Evolutionary conservation across 768 basidiomycete species (phyloP).

Genomic region (Leccinum disarticulatum): DNA sequence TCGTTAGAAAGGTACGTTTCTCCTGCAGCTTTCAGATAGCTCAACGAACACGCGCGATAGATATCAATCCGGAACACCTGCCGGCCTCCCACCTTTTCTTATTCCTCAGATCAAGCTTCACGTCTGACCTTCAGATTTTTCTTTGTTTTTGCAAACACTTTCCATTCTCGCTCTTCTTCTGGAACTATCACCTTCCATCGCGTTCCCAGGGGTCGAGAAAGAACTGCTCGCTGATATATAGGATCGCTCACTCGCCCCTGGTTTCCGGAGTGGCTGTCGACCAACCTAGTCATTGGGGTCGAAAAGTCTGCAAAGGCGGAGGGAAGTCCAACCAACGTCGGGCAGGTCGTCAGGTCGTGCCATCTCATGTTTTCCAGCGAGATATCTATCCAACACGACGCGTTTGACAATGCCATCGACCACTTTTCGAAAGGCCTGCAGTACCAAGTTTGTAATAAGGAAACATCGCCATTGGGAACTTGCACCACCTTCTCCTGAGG

Average conservation of each 20-base stretch:
- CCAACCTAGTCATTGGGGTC: slow-evolving; percentile 63
- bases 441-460: no score
- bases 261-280: slow-evolving; percentile 79
- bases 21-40: not conserved
- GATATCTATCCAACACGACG: slow-evolving; percentile 73
- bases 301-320: slow-evolving; percentile 65
- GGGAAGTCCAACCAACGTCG: slow-evolving; percentile 65
- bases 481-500: no score
- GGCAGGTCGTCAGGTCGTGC: slow-evolving; percentile 62
- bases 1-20: slow-evolving; percentile 61
- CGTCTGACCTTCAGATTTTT: slow-evolving; percentile 72
- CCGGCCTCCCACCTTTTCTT: slow-evolving; percentile 58
- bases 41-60: slow-evolving; percentile 25
- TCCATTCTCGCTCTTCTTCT: slow-evolving; percentile 65
- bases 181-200: slow-evolving; percentile 59
- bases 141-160: slow-evolving; percentile 72
- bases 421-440: slow-evolving; percentile 46
- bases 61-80: slow-evolving; percentile 50
- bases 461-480: no score
- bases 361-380: slow-evolving; percentile 53
- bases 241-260: slow-evolving; percentile 74
- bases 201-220: slow-evolving; percentile 80
- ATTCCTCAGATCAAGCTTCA: slow-evolving; percentile 75
- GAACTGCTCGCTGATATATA: slow-evolving; percentile 66
- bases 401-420: slow-evolving; percentile 73